Evolutionary conservation across 1,284 basidiomycete species (phyloP).

Genomic region (Thecaphora thlaspeos): DNA sequence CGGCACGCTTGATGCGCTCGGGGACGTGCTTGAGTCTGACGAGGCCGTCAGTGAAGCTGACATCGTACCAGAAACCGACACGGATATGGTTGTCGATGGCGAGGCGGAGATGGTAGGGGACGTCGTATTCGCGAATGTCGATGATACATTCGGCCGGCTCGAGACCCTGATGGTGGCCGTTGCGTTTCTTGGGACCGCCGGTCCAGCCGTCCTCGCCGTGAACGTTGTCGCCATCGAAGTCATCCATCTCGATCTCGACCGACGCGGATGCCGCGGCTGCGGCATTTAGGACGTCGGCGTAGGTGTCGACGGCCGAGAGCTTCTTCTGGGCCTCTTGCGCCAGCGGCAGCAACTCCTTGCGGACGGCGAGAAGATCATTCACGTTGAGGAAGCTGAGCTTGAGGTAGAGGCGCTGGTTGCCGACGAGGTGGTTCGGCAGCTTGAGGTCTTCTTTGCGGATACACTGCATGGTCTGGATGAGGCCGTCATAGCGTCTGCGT

Average conservation of each 20-base stretch:
- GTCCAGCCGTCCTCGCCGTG: constrained; percentile 45
- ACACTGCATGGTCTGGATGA: constrained; percentile 71
- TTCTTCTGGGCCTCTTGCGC: constrained; percentile 89
- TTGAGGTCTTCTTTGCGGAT: constrained; percentile 90
- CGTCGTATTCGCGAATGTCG: constrained; percentile 94
- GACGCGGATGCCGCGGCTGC: constrained; percentile 31
- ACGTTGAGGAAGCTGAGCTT: constrained; percentile 90
- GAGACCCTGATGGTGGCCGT: constrained; percentile 52
- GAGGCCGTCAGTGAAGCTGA: constrained; percentile 75
- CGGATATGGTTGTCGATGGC: constrained; percentile 98
- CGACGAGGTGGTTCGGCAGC: constrained; percentile 92
- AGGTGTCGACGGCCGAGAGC: constrained; percentile 91
- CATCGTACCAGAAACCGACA: constrained; percentile 93
- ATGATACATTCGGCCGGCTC: constrained; percentile 88
- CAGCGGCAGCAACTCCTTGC: constrained; percentile 84
- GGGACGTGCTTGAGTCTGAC: constrained; percentile 73
- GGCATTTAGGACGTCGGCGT: constrained; percentile 87
- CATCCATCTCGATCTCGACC: constrained; percentile 35
- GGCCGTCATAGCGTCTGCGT: constrained; percentile 85
- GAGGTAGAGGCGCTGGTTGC: constrained; percentile 81
- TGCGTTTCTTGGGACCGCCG: constrained; percentile 19
- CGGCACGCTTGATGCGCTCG: constrained; percentile 94
- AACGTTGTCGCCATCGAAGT: too few relatives aligned
- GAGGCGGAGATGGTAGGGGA: constrained; percentile 94
- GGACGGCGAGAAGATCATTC: constrained; percentile 81